These are phyloP conservation scores for Mortierella hygrophila DNA, from an alignment of 192 early-diverging fungal species.

Conservation along the genomic window DNA sequence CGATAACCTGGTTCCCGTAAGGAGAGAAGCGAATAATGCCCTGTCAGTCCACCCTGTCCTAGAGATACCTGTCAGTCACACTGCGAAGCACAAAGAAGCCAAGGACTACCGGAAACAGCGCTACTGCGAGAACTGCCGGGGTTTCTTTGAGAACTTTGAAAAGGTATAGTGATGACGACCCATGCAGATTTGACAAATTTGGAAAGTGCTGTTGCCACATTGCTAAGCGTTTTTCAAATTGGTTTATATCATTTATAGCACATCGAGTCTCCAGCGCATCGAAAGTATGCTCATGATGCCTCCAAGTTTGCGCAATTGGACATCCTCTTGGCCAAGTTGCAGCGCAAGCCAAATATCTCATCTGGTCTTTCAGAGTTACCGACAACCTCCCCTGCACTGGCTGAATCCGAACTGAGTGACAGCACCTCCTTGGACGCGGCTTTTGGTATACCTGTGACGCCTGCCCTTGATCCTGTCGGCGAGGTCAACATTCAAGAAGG, in stretches of 20 bases:
- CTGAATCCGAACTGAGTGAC: background rate
- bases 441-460: background rate
- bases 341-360: conserved; percentile 18
- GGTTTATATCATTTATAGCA: conserved; percentile 9
- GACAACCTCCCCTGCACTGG: background rate
- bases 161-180: conserved; percentile 4
- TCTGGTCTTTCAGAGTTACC: background rate
- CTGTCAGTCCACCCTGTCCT: background rate
- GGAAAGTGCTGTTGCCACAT: background rate
- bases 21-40: background rate
- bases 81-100: background rate
- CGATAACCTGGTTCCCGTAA: background rate
- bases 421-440: background rate
- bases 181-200: background rate
- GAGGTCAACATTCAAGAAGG: background rate
- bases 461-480: background rate
- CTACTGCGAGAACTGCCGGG: conserved; percentile 47
- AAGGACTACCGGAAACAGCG: conserved; percentile 17
- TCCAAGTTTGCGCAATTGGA: conserved; percentile 35
- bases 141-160: conserved; percentile 11
- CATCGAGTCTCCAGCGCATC: conserved; percentile 22
- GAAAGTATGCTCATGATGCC: conserved; percentile 27
- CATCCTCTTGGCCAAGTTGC: conserved; percentile 9
- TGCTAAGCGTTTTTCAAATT: background rate
- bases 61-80: background rate